These are phyloP conservation scores for Coffea humblotiana DNA, from an alignment of 305 asterid species.

Conservation along the genomic window DNA sequence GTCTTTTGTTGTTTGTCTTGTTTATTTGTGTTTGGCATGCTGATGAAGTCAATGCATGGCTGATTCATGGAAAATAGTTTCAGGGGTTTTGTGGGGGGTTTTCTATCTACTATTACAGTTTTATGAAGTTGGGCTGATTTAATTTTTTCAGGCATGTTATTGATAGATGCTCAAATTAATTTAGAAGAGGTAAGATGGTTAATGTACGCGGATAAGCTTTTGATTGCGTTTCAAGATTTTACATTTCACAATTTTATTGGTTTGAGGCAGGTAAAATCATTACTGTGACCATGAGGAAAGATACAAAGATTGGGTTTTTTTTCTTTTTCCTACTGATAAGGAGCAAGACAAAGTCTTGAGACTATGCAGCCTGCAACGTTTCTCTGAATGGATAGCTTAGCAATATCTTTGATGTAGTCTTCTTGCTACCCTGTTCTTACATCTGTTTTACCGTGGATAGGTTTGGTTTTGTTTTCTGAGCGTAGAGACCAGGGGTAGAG, in stretches of 20 bases:
- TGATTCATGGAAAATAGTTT: not conserved
- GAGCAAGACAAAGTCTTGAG: not conserved
- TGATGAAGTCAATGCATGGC: constrained; percentile 8
- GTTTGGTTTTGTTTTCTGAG: not conserved
- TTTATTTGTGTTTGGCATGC: not conserved
- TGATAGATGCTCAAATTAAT: not conserved
- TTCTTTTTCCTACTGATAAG: not conserved
- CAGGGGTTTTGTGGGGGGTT: constrained; percentile 7
- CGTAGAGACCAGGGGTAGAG: not conserved
- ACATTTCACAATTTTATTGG: not conserved
- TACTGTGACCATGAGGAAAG: not conserved
- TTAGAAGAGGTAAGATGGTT: not conserved
- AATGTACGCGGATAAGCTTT: not conserved
- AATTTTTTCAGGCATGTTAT: constrained; percentile 3
- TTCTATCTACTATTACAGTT: not conserved
- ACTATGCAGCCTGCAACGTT: not conserved
- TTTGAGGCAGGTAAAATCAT: not conserved
- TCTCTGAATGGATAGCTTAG: constrained; percentile 1
- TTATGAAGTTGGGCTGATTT: not conserved
- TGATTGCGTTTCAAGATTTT: not conserved
- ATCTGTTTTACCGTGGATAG: not conserved
- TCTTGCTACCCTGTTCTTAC: too few relatives aligned
- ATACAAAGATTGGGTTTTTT: not conserved
- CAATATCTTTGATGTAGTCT: not conserved
- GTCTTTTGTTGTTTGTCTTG: not conserved